Conservation (phyloP, 768 basidiomycete genomes). For the Sporobolomyces roseus region DNA sequence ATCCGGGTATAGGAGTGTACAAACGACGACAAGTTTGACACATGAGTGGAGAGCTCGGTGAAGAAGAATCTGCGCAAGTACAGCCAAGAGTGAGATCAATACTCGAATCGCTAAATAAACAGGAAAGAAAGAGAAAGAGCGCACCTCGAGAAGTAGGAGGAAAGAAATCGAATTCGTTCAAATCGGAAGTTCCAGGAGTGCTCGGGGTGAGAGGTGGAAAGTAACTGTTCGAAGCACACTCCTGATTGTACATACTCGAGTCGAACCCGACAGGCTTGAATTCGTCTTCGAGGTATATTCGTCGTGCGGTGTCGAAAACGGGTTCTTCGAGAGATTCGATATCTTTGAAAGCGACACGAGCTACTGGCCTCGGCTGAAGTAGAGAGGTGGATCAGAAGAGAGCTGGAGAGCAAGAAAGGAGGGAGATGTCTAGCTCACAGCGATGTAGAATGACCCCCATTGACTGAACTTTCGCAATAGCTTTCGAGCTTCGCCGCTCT, state of each 20-base stretch:
- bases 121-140: neutral
- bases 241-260: no score
- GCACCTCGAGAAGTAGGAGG: no score
- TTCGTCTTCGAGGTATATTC: slow-evolving; percentile 7
- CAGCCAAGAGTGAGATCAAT: neutral
- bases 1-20: neutral
- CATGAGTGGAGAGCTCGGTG: neutral
- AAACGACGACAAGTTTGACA: slow-evolving; percentile 3
- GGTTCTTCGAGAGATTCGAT: neutral
- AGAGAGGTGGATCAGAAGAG: neutral
- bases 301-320: neutral
- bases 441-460: neutral
- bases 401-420: neutral
- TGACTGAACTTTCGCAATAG: neutral
- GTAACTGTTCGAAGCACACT: no score
- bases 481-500: neutral
- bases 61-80: neutral
- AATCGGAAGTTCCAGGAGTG: neutral
- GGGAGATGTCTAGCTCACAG: neutral
- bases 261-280: neutral
- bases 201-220: neutral
- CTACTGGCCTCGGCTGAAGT: neutral
- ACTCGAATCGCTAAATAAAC: neutral
- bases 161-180: no score
- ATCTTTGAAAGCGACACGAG: neutral